These are phyloP conservation scores for Vaccinium corymbosum DNA, from an alignment of 148 eudicot genomes.

Conservation along the genomic window DNA sequence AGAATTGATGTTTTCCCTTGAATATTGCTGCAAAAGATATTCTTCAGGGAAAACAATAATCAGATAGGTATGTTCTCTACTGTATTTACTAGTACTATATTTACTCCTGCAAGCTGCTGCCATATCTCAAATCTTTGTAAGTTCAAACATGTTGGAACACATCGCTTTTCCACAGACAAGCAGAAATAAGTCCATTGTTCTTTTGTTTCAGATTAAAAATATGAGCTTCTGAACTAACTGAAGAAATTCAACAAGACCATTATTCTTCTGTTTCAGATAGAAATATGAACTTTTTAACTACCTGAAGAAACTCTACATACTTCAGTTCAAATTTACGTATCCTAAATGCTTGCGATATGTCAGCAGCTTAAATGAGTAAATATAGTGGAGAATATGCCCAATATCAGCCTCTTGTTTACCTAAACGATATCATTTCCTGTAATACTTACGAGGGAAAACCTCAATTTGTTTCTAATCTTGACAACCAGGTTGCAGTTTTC, in stretches of 20 bases:
- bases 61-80: conserved; percentile 44
- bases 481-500: conserved; percentile 91
- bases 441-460: conserved; percentile 80
- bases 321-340: not conserved
- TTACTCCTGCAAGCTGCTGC: not conserved
- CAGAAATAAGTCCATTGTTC: conserved; percentile 39
- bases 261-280: not conserved
- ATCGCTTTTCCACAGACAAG: conserved; percentile 79
- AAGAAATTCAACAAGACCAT: conserved; percentile 6
- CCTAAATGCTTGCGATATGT: not conserved
- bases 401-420: conserved; percentile 74
- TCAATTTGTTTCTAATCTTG: conserved; percentile 80
- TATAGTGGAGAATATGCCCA: conserved; percentile 42
- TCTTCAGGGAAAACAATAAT: conserved; percentile 79
- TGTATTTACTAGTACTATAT: not conserved
- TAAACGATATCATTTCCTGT: conserved; percentile 90
- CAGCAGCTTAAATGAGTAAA: not conserved
- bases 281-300: not conserved
- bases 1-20: conserved; percentile 76
- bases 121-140: conserved; percentile 38
- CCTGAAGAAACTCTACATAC: conserved; percentile 8
- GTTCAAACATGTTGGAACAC: conserved; percentile 84
- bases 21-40: conserved; percentile 92
- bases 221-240: not conserved
- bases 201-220: conserved; percentile 5